Base-by-base conservation (phyloP, 495 filamentous ascomycete species). In the Neurospora sp. region DNA sequence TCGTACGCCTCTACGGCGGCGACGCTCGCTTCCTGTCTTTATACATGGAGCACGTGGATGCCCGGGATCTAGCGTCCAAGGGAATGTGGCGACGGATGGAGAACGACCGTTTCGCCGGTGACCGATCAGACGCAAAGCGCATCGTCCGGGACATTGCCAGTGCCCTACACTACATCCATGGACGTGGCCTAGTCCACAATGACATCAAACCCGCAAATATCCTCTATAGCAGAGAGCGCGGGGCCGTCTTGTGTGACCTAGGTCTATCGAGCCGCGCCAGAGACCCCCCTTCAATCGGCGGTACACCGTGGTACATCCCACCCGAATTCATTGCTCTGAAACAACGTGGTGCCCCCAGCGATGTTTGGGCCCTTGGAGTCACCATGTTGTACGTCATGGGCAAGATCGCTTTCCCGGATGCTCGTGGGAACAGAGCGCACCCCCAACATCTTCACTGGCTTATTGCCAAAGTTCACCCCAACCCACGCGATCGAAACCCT, bases 201-300 rank as follows among this genome's bases (percentile, higher is more conserved):
- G 85, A 86, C 75, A 86, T 87, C 79, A 86, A 86, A 73, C 85
- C 85, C 20, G 84, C 83, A 20, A 87, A 86, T 54, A 86, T 87
- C 66, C 77, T 87, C n/a, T 87, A 86, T 76, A 86, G 83, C 69
- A 81, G 77, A 71, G 85, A 86, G 39, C 83, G 85, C 2, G 85
- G 85, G 2, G 85, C 84, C 31, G 84, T 87, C 0, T 80, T 87
- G 39, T 87, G 85, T 76, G 85, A 87, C 70, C 82, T 87, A 44
- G 85, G 85, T 12, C 74, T 86, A 31, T 84, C 84, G 8, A 85
- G 83, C 1, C 75, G 77, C 41, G 80, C 79, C 20, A 77, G 73
- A n/a, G 82, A 83, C 42, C 75, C 82, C 8, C 77, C 81, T 38
- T 82, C 83, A 16, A 81, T 79, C 16, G 85, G 85, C 49, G 85